Evolutionary conservation across 345 rosid genomes (phyloP).

Genomic region (Camelina sativa): DNA sequence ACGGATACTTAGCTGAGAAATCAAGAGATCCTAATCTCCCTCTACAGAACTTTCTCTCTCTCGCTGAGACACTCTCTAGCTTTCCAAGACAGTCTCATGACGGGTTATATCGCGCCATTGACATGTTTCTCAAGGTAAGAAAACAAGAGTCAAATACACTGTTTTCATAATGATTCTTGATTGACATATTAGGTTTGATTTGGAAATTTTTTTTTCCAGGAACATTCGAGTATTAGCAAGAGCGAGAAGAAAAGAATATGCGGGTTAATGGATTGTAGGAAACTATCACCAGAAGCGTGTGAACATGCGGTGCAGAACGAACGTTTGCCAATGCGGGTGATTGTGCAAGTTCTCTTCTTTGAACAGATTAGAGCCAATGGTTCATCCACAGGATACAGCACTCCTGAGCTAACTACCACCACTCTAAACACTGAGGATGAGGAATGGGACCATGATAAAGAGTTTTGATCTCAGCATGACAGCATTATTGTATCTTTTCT

Average conservation of each 20-base stretch:
- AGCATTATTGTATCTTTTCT: neutral
- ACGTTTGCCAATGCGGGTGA: slow-evolving; percentile 76
- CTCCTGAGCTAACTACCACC: slow-evolving; percentile 43
- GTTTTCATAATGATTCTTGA: neutral
- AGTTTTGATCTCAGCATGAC: slow-evolving; percentile 43
- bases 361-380: slow-evolving; percentile 68
- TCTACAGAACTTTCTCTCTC: slow-evolving; percentile 48
- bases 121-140: slow-evolving; percentile 74
- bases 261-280: slow-evolving; percentile 75
- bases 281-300: slow-evolving; percentile 74
- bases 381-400: slow-evolving; percentile 59
- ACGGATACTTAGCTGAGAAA: slow-evolving; percentile 73
- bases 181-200: neutral
- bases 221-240: slow-evolving; percentile 61
- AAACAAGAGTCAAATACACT: neutral
- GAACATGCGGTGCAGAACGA: slow-evolving; percentile 86
- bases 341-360: slow-evolving; percentile 93
- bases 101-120: slow-evolving; percentile 69
- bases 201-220: slow-evolving; percentile 43
- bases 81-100: slow-evolving; percentile 68
- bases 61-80: slow-evolving; percentile 51
- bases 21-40: slow-evolving; percentile 57
- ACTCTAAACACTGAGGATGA: slow-evolving; percentile 74
- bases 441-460: slow-evolving; percentile 70
- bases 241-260: slow-evolving; percentile 78